Evolutionary conservation across 2,329 filamentous ascomycete genomes (phyloP).

Genomic region (Lecanicillium sp.): DNA sequence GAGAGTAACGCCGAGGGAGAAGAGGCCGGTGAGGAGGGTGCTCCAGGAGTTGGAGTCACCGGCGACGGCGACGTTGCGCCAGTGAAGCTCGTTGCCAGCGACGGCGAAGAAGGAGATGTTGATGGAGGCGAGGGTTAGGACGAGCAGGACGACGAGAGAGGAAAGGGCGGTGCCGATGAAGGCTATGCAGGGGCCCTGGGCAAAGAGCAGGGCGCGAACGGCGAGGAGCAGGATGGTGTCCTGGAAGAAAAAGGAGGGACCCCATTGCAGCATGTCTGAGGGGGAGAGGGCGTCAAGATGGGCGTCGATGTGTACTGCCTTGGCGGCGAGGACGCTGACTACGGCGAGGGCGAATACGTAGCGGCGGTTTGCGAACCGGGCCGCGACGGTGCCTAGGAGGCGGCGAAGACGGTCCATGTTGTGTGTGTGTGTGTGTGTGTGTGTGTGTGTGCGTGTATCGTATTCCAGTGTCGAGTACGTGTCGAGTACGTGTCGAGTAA

Average conservation of each 20-base stretch:
- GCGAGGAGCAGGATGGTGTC: constrained; percentile 10
- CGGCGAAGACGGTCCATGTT: constrained; percentile 9
- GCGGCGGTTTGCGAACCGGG: constrained; percentile 13
- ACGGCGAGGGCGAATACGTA: constrained; percentile 13
- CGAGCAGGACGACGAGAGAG: constrained; percentile 1
- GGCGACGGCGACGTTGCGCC: constrained; percentile 27
- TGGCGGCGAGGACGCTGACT: constrained; percentile 14
- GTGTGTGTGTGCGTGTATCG: too few relatives aligned
- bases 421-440: too few relatives aligned
- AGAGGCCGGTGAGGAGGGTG: constrained; percentile 26
- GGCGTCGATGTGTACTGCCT: constrained; percentile 15
- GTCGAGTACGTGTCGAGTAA: too few relatives aligned
- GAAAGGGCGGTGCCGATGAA: constrained; percentile 4
- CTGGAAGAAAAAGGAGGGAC: constrained; percentile 13
- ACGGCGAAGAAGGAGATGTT: constrained; percentile 23
- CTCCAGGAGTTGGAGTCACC: constrained; percentile 26
- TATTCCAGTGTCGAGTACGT: too few relatives aligned
- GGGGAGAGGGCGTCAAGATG: constrained; percentile 13
- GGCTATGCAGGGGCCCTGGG: neutral
- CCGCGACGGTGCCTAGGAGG: constrained; percentile 4
- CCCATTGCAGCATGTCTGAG: constrained; percentile 11
- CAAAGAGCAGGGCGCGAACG: constrained; percentile 12
- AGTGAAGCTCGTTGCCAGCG: constrained; percentile 29
- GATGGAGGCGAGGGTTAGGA: constrained; percentile 19
- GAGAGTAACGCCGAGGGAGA: constrained; percentile 21